Evolutionary conservation across 2,329 filamentous ascomycete genomes (phyloP), one percentile per base, ranked within the genome.

Genomic region (Diaporthe citriasiana): DNA sequence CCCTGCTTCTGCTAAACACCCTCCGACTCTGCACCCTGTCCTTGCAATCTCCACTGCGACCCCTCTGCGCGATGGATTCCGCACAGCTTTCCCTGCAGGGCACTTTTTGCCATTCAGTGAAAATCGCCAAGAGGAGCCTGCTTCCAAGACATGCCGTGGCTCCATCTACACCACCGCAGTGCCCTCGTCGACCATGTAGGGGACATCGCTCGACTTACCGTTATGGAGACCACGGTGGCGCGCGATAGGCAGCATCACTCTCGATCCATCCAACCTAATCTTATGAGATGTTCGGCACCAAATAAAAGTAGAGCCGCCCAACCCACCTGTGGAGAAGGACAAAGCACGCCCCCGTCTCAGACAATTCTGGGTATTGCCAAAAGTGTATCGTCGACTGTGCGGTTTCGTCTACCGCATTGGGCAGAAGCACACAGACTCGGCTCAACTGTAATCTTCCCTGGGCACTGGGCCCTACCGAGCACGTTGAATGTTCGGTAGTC

Each of bases 401-500:
- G 40, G 30, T 63, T 63, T 53, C 56, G 56, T 42, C 30, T 38
- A 71, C 56, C 70, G 47, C 33, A 53, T 71, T 53, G 45, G 56
- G 70, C 56, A 63, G 45, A 71, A 33, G 45, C 56, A 71, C 55
- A 53, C 70, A 71, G 56, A 63, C 69, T 59, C 55, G 56, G 45
- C 69, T 59, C 55, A 71, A 71, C 56, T 59, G 68, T 71, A 71
- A 55, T 71, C 70, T 63, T 55, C 35, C 63, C 63, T 53, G 70
- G 56, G 19, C 35, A 12, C 50, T 71, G 57, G 57, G 70, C 70
- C 70, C 56, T 71, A 57, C 70, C 70, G 59, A 71, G 55, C 56
- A 71, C 70, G 50, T 51, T 71, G 56, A 30, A 51, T 55, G 70
- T 40, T 71, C 70, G 70, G 70, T 71, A 71, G 53, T 71, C 70